Conservation (phyloP, 371 early-diverging fungal species). For the Choanephora cucurbitarum region DNA sequence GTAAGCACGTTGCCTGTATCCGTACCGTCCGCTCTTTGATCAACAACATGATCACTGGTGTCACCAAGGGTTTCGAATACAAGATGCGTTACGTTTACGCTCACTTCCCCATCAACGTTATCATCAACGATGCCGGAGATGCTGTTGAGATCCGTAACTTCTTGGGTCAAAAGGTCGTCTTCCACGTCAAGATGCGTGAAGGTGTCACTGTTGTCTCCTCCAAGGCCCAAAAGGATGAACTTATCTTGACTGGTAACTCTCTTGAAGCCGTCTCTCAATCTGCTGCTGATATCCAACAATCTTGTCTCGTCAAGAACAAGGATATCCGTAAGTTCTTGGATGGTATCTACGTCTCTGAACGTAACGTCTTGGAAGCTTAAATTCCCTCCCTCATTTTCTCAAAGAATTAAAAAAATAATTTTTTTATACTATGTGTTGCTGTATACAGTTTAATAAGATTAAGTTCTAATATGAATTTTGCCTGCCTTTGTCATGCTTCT, state of each 20-base stretch:
- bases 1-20: constrained; percentile 98
- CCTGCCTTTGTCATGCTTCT: constrained; percentile 76
- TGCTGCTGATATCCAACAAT: constrained; percentile 79
- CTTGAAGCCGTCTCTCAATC: constrained; percentile 98
- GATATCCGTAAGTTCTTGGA: constrained; percentile 99
- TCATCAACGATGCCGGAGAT: constrained; percentile 81
- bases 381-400: constrained; percentile 2
- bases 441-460: constrained; percentile 7
- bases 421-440: too few species aligned
- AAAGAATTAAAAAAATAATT: too few species aligned
- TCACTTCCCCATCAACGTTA: constrained; percentile 99
- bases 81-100: constrained; percentile 99
- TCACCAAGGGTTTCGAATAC: constrained; percentile 99
- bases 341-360: constrained; percentile 97
- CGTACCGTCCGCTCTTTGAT: constrained; percentile 97
- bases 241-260: constrained; percentile 95
- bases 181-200: constrained; percentile 86
- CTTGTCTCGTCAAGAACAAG: constrained; percentile 78
- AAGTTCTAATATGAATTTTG: constrained; percentile 72
- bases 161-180: constrained; percentile 96
- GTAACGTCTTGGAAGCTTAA: constrained; percentile 43
- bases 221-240: constrained; percentile 93
- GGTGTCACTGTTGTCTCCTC: constrained; percentile 89
- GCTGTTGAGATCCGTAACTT: constrained; percentile 98
- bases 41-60: constrained; percentile 98